Evolutionary conservation across 2,329 filamentous ascomycete species (phyloP), one percentile per base, ranked within the genome.

Genomic region (Aspergillus calidoustus): DNA sequence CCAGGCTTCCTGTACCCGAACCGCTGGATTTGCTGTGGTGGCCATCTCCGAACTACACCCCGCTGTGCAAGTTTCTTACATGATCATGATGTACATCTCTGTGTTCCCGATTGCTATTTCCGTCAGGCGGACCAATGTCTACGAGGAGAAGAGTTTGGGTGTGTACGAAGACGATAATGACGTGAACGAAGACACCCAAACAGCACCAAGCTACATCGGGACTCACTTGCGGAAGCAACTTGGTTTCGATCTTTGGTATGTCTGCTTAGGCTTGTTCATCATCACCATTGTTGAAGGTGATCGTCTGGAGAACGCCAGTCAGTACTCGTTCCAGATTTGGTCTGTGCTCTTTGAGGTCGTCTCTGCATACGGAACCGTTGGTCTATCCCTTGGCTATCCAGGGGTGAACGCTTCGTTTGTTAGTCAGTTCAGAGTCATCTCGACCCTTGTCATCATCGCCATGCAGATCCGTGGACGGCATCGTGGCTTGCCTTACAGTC

Each of bases 81-180:
- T 98, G 77, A 89, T 97, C 74, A 98, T 98, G 94, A 98, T 98
- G 94, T 98, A 98, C 78, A 97, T 98, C 64, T 97, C 93, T 59
- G 91, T 97, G 63, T 96, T 97, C 68, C 94, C 94, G 3, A 96
- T 97, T 68, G 94, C 94, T 72, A 97, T 98, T 70, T 93, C 91
- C 6, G 90, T 98, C 67, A 92, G 94, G 49, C 85, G 91, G 66
- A 97, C 94, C 61, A 97, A 98, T 74, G 93, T 97, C 2, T 98
- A 98, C 80, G 94, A 97, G 77, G 94, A 97, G 74, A 80, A 82
- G 48, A 84, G 83, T 49, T 74, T 90, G 1, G 87, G 95, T 91
- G 68, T 91, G 89, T 67, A 65, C 31, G 92, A 89, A 0, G 93
- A 90, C 71, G 81, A 80, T 3, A 80, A 82, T 4, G 81, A 85